Base-by-base conservation (phyloP, 345 rosid genomes). In the Populus simonii region DNA sequence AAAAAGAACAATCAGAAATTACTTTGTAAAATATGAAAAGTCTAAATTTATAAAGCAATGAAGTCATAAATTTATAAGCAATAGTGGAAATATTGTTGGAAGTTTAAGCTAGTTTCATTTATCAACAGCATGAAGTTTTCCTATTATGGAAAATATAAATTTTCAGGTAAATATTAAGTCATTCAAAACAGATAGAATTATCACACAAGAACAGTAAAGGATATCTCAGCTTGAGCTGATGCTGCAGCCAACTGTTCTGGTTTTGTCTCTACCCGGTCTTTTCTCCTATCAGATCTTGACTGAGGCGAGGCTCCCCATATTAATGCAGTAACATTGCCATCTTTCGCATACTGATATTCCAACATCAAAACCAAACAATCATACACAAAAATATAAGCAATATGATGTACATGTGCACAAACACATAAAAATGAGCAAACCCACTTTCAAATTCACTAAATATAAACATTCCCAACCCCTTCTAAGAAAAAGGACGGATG, bases 211-310 rank as follows among this genome's bases (percentile, higher is more conserved):
- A 74, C 59, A 73, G 76, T 31, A 39, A 90, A 93, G 99, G 99
- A 96, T 96, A 96, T 96, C 83, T 96, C 99, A 41, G 99, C 98
- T 83, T 87, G 93, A 20, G 98, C 98, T 33, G 99, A 92, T 67
- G 99, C 99, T 83, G 99, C 99, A 83, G 99, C 98, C 84, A 96
- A 82, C 83, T 92, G 99, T 85, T 96, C 99, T 31, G 99, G 99
- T 80, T 91, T 96, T 71, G 98, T 93, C 88, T 96, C 99, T 0
- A 96, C 99, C 77, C 99, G 88, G 80, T 96, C 98, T 83, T 93
- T 96, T 80, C 90, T 92, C 73, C 99, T 82, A 88, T 96, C 98
- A 70, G 98, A 94, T 69, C 98, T 86, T 78, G 96, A 84, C 84
- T 94, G 98, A 72, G 98, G 98, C 16, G 98, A 92, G 27, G 98